Conservation (phyloP, 805 yeast species). For the Grigorovia yakushimaensis region DNA sequence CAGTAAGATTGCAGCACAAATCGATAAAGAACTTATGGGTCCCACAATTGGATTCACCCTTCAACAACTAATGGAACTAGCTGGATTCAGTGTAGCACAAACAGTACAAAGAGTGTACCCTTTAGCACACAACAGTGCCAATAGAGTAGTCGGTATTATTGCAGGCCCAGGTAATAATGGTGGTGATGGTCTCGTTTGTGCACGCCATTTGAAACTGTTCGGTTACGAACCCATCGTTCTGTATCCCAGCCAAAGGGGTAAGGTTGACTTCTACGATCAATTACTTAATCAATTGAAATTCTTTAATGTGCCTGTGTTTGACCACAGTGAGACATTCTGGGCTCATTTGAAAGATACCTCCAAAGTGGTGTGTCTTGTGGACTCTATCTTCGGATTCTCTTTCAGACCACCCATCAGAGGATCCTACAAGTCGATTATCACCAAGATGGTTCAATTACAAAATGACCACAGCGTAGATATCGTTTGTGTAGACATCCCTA, state of each 20-base stretch:
- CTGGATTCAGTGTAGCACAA: conserved; percentile 90
- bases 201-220: conserved; percentile 75
- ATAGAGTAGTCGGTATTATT: conserved; percentile 49
- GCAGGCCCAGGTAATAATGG: conserved; percentile 96
- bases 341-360: conserved; percentile 21
- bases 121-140: conserved; percentile 22
- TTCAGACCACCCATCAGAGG: conserved; percentile 80
- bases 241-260: conserved; percentile 61
- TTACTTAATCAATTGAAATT: conserved; percentile 58
- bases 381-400: conserved; percentile 87
- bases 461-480: conserved; percentile 40
- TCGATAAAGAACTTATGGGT: conserved; percentile 85
- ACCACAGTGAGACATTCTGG: conserved; percentile 24
- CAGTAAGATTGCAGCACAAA: conserved; percentile 53
- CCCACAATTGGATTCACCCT: conserved; percentile 39
- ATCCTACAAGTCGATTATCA: conserved; percentile 48
- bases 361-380: conserved; percentile 47
- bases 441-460: conserved; percentile 31
- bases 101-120: conserved; percentile 66
- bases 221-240: conserved; percentile 69
- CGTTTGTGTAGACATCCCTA: conserved; percentile 82
- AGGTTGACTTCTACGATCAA: conserved; percentile 46
- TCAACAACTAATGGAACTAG: conserved; percentile 70
- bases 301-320: conserved; percentile 51
- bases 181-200: conserved; percentile 95